Percentiles rank a stretch among this genome's conserved stretches.
phyloP scores from a whole-genome alignment of 2,329 filamentous ascomycete genomes.

The Diaporthe eres region DNA sequence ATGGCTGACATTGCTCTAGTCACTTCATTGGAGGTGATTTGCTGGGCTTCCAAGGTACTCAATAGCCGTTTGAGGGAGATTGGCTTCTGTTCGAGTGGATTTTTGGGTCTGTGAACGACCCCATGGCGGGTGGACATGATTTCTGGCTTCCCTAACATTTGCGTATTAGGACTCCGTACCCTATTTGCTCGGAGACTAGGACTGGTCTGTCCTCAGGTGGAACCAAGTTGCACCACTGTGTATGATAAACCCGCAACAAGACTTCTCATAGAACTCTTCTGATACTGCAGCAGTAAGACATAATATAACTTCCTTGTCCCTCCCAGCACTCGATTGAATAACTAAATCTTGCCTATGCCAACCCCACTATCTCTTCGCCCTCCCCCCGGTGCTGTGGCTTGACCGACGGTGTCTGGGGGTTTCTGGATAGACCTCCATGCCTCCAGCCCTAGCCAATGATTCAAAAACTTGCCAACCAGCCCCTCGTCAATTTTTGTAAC shows the following conservation, averaged over 20 bases:
- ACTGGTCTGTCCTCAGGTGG: not conserved
- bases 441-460: not conserved
- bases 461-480: not conserved
- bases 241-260: not conserved
- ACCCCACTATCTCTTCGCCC: not conserved
- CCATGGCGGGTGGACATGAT: not conserved
- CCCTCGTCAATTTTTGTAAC: not conserved
- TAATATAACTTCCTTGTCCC: too few relatives aligned
- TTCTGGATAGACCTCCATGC: not conserved
- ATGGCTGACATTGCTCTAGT: not conserved
- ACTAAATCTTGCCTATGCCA: not conserved
- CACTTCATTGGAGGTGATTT: not conserved
- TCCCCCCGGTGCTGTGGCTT: not conserved
- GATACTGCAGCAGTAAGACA: too few relatives aligned
- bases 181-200: not conserved
- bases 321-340: not conserved
- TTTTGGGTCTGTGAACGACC: not conserved
- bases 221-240: not conserved
- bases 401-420: not conserved
- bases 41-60: not conserved
- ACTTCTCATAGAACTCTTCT: not conserved
- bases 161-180: not conserved
- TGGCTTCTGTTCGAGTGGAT: not conserved
- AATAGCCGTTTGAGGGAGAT: not conserved
- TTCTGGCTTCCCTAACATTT: not conserved